Evolutionary conservation across 139 green algal genomes (phyloP), one percentile per base, ranked within the genome.

Genomic region (Coccomyxa sp.): DNA sequence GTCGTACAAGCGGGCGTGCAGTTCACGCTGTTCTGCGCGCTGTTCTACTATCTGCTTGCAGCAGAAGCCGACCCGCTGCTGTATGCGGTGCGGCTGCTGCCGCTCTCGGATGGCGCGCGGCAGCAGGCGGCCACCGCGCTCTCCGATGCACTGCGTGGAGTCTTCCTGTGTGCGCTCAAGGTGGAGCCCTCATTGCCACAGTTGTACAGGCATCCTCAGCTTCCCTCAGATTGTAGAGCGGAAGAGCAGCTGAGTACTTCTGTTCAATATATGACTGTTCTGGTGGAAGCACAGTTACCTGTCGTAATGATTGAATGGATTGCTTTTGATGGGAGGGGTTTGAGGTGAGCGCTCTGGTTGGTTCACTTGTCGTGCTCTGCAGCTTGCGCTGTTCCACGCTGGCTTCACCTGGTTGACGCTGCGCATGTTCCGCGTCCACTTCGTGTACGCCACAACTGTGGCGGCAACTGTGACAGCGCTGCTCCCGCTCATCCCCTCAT

Each of bases 371-470:
- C 21, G 63, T 71, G 21, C 86, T 15, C 77, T 94, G 3, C 94
- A 95, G 85, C 88, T 95, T 13, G 85, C 90, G 10, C 79, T 82
- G 21, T 92, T 95, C 80, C 92, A 95, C 67, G 89, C 88, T 13
- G 77, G 83, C 21, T 95, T 95, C 85, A 92, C 86, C 15, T 94
- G 92, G 89, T 71, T 93, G 30, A 90, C 84, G 27, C 88, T 90
- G 75, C 76, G 88, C 0, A 82, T 81, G 13, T 90, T 93, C 60
- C 83, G 74, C 15, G 79, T 89, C 0, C 89, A 89, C 12, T 87
- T 95, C 23, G 87, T 87, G 0, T 92, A 92, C 77, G 83, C 90
- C 57, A 81, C 77, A 18, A 82, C 86, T 0, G 76, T 88, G 12
- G 68, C 84, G 15, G 90, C 85, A 4, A 84, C 86, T 0, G 85